Evolutionary conservation across 768 basidiomycete species (phyloP), one percentile per base, ranked within the genome.

Genomic region (Suillus variegatus): DNA sequence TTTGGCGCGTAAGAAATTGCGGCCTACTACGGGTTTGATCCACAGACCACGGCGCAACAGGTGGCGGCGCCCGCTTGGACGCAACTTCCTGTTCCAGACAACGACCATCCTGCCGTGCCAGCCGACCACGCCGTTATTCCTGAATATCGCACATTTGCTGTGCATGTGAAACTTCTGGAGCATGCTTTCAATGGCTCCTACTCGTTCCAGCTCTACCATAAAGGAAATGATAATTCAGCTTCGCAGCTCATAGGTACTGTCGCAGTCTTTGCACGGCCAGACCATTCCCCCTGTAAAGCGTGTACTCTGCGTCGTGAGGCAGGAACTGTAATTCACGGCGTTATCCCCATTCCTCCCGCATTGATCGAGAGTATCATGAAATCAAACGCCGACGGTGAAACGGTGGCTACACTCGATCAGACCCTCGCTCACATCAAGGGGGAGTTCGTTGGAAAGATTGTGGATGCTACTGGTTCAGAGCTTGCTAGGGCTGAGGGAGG

Each of bases 101-200:
- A 25, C 14, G 58, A 35, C 35, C 56, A 61, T 54, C 47, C 35
- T 18, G 57, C 32, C 6, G 67, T 74, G 35, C 71, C 72, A 32
- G 1, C 54, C 32, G 57, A 64, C 58, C 67, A 70, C 56, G 54
- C 58, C 57, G 68, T 67, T 13, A 67, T 75, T 46, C 28, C 60
- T 36, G 60, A 66, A 46, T 76, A 72, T 63, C 75, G 75, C 20
- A 32, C 69, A 25, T 76, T 77, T 66, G 67, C 68, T 35, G 66
- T 77, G 41, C 65, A 71, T 25, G 72, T 67, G 47, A 64, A 62
- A 44, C 74, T 76, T 52, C 47, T 61, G 13, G 74, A 76, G 52
- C 69, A 75, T 32, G 71, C 69, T 5, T 64, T 69, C 47, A 67
- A 70, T 32, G 41, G 64, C 9, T 67, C 74, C 6, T 76, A 75